Evolutionary conservation across 2,329 filamentous ascomycete genomes (phyloP).

Genomic region (Xylariaceae sp.): DNA sequence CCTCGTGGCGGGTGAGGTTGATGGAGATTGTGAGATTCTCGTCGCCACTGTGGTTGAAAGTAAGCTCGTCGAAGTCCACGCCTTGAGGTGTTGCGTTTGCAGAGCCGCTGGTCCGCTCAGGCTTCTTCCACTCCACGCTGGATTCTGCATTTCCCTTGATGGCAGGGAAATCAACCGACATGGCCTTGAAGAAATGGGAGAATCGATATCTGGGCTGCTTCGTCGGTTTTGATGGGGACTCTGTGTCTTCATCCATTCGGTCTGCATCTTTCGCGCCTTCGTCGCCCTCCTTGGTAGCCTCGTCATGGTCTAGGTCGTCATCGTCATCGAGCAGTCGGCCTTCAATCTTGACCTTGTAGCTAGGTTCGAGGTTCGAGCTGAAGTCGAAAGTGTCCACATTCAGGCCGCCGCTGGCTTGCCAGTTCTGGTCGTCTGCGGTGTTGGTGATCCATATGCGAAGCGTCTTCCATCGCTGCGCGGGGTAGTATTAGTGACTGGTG

Average conservation of each 20-base stretch:
- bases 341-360: slow-evolving; percentile 89
- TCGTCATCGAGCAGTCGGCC: slow-evolving; percentile 76
- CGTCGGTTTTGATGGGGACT: slow-evolving; percentile 35
- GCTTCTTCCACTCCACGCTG: slow-evolving; percentile 83
- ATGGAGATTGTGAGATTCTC: slow-evolving; percentile 90
- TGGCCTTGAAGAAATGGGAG: slow-evolving; percentile 79
- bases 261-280: slow-evolving; percentile 48
- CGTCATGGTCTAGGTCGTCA: slow-evolving; percentile 46
- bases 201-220: slow-evolving; percentile 53
- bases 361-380: slow-evolving; percentile 70
- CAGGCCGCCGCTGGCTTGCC: slow-evolving; percentile 67
- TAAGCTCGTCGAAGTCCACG: slow-evolving; percentile 83
- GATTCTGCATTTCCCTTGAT: slow-evolving; percentile 57
- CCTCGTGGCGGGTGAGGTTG: slow-evolving; percentile 80
- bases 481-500: slow-evolving; percentile 14
- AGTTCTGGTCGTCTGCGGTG: slow-evolving; percentile 88
- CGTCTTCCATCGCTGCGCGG: slow-evolving; percentile 67
- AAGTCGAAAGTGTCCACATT: slow-evolving; percentile 80
- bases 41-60: slow-evolving; percentile 88
- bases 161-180: slow-evolving; percentile 71
- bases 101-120: slow-evolving; percentile 53
- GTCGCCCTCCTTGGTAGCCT: slow-evolving; percentile 45
- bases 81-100: slow-evolving; percentile 56
- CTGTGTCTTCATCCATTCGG: slow-evolving; percentile 60
- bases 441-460: slow-evolving; percentile 94